A percentile compares a stretch with the other conserved stretches of the same genome.
These are phyloP conservation scores for Penicillium angulare DNA, from an alignment of 495 filamentous ascomycete genomes.

Conservation along the genomic window DNA sequence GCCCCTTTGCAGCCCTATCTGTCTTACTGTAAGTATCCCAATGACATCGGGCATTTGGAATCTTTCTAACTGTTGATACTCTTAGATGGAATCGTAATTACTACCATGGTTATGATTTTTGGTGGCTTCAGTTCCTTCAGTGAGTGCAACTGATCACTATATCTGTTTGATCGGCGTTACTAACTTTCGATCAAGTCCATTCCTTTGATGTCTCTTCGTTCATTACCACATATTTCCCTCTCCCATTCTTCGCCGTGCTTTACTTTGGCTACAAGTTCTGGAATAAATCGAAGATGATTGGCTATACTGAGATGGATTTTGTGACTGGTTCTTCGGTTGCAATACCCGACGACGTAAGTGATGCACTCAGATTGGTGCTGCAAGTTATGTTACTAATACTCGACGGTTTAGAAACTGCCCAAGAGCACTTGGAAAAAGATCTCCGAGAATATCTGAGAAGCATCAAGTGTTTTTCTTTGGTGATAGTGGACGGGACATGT, in stretches of 20 bases:
- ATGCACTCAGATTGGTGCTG: too few species aligned
- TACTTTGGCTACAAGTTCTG: constrained; percentile 21
- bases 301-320: constrained; percentile 18
- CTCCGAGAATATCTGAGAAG: constrained; percentile 17
- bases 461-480: too few species aligned
- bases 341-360: constrained; percentile 13
- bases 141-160: constrained; percentile 1
- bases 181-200: constrained; percentile 10
- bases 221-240: constrained; percentile 20
- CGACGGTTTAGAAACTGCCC: not conserved
- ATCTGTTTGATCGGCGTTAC: not conserved
- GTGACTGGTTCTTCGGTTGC: constrained; percentile 17
- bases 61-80: not conserved
- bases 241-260: constrained; percentile 17
- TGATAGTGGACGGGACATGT: too few species aligned
- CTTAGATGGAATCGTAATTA: constrained; percentile 19
- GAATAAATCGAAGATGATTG: constrained; percentile 21
- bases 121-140: constrained; percentile 25
- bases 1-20: constrained; percentile 19
- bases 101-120: constrained; percentile 22
- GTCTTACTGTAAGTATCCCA: constrained; percentile 17
- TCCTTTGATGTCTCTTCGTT: constrained; percentile 16
- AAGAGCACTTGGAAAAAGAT: constrained; percentile 18
- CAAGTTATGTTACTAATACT: not conserved
- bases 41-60: not conserved